A percentile compares a stretch with the other conserved stretches of the same genome.
Evolutionary conservation across 129 eudicot species (phyloP).

Genomic region (Apium graveolens): DNA sequence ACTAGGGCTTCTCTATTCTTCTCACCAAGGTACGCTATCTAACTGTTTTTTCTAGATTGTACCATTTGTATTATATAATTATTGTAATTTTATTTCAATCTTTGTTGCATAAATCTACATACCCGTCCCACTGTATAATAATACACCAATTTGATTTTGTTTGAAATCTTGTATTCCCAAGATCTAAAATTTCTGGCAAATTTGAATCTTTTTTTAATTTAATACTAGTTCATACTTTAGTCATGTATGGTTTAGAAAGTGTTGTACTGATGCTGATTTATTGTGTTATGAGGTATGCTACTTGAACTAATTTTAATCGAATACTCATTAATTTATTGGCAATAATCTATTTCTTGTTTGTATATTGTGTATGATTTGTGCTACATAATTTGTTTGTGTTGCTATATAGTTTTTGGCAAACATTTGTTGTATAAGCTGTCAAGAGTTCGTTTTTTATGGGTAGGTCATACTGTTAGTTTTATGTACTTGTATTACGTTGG

Average conservation of each 20-base stretch:
- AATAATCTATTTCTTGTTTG: too few species aligned
- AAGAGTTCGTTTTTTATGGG: neutral
- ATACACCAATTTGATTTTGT: neutral
- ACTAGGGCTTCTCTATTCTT: neutral
- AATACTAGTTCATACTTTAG: too few species aligned
- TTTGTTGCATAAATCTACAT: neutral
- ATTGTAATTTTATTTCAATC: neutral
- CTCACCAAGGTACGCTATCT: neutral
- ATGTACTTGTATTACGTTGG: neutral
- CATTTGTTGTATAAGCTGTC: neutral
- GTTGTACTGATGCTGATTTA: neutral
- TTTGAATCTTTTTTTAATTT: neutral
- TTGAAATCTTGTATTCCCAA: neutral
- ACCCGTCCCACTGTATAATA: neutral
- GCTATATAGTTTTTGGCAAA: too few species aligned
- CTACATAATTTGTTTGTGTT: too few species aligned
- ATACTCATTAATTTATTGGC: too few species aligned
- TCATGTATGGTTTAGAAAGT: too few species aligned
- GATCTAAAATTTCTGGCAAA: neutral
- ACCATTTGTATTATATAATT: neutral
- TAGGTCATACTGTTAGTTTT: neutral
- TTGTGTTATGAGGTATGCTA: too few species aligned
- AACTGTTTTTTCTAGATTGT: neutral
- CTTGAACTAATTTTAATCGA: too few species aligned
- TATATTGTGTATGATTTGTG: too few species aligned